Evolutionary conservation across 2,329 filamentous ascomycete species (phyloP), one percentile per base, ranked within the genome.

Genomic region (Diaporthe aspalathi): DNA sequence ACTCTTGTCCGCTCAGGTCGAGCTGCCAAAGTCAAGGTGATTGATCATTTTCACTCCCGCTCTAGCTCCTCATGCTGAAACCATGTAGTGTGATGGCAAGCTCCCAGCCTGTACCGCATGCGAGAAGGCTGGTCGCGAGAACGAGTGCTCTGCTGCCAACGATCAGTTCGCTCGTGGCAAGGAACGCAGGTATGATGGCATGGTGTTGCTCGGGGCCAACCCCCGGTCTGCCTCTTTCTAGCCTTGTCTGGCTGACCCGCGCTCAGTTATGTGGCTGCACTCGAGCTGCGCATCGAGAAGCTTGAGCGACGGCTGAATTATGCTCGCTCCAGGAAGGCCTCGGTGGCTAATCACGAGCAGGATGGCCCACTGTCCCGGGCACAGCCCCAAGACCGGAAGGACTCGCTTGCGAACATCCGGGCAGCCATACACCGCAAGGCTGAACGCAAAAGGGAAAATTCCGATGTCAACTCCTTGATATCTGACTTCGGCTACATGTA

Each of bases 121-220:
- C 79, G 95, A 98, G 81, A 95, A 94, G 82, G 94, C 94, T 17
- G 94, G 95, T 38, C 92, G 94, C 73, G 91, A 93, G 69, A 91
- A 87, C 72, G 94, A 97, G 79, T 99, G 96, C 80, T 97, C 94
- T 8, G 94, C 94, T 70, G 95, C 94, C 9, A 98, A 97, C 77
- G 95, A 98, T 79, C 94, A 98, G 80, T 98, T 98, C 81, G 95
- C 95, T 0, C 89, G 94, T 74, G 96, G 96, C 73, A 98, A 98
- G 81, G 96, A 98, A 79, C 88, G 95, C 77, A 98, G 95, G 90
- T 90, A 76, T 71, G 82, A 22, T 12, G 5, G 7, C 8, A 27
- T 24, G 27, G 27, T 49, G 60, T 27, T 63, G 40, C n/a, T 47
- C 38, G 14, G 38, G 17, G 14, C 6, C 6, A 16, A 47, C 1